Conservation (phyloP, 1,284 basidiomycete species). For the Rhizoctonia solani region DNA sequence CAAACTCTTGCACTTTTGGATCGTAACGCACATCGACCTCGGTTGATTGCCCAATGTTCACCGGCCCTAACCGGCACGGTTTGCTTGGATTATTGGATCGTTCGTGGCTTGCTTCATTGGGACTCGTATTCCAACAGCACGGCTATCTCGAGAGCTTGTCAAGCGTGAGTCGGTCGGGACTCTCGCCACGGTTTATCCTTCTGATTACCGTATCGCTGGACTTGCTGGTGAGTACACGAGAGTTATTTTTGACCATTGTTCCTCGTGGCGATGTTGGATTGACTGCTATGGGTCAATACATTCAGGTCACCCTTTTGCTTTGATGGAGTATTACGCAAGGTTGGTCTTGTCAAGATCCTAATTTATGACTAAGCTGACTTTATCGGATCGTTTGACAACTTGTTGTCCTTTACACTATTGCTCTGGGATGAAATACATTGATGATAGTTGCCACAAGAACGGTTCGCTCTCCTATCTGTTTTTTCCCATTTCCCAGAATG, state of each 20-base stretch:
- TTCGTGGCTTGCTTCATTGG: background rate
- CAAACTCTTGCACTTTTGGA: background rate
- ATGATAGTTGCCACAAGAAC: conserved; percentile 46
- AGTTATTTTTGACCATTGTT: background rate
- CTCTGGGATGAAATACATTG: background rate
- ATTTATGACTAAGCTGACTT: no score
- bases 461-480: conserved; percentile 49
- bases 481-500: conserved; percentile 49
- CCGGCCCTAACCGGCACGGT: background rate
- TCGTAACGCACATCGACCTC: background rate
- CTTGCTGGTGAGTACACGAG: conserved; percentile 5
- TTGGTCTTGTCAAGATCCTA: conserved; percentile 39
- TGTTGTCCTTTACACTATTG: background rate
- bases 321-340: conserved; percentile 47
- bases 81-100: background rate
- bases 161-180: conserved; percentile 29
- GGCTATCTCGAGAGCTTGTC: conserved; percentile 29
- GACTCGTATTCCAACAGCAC: background rate
- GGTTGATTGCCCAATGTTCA: background rate
- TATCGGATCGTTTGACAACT: no score
- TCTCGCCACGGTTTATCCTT: conserved; percentile 33
- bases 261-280: background rate
- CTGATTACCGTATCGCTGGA: conserved; percentile 1
- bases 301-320: conserved; percentile 46
- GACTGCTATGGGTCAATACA: background rate